Percentiles rank a stretch among this genome's conserved stretches.
These are phyloP conservation scores for Arabidopsis hybrid DNA, from an alignment of 441 rosid genomes.

Conservation along the genomic window DNA sequence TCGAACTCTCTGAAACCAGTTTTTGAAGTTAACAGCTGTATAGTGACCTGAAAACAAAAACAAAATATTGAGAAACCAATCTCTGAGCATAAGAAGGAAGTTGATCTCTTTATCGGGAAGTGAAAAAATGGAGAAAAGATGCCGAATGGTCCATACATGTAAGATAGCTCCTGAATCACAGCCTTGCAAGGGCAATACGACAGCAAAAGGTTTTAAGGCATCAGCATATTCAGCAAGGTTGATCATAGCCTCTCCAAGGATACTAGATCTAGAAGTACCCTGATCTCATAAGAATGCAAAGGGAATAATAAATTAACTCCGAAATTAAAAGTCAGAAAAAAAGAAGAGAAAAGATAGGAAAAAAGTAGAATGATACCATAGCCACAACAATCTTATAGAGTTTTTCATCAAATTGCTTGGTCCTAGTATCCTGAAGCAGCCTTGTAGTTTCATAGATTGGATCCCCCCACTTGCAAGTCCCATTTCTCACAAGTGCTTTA, in stretches of 20 bases:
- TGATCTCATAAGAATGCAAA: conserved; percentile 49
- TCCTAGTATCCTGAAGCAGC: conserved; percentile 89
- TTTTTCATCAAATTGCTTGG: conserved; percentile 87
- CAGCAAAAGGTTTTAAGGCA: conserved; percentile 82
- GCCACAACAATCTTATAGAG: conserved; percentile 84
- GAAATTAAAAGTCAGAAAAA: neutral
- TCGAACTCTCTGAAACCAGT: conserved; percentile 99
- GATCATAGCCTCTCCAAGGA: conserved; percentile 93
- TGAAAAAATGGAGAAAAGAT: conserved; percentile 21
- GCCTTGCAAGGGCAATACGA: conserved; percentile 81
- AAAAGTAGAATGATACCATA: conserved; percentile 66
- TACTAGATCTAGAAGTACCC: conserved; percentile 95
- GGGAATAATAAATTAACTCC: conserved; percentile 34
- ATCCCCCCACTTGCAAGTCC: conserved; percentile 99
- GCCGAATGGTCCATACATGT: conserved; percentile 77
- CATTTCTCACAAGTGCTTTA: conserved; percentile 96
- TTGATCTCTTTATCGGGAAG: conserved; percentile 13
- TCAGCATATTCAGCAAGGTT: conserved; percentile 96
- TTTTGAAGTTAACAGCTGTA: conserved; percentile 97
- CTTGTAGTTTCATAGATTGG: conserved; percentile 98
- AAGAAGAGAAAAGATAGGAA: neutral
- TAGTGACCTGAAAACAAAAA: conserved; percentile 71
- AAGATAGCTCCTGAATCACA: conserved; percentile 86
- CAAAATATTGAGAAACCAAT: conserved; percentile 29
- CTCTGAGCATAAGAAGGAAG: conserved; percentile 24